Base-by-base conservation (phyloP, 305 asterid species). In the Fraxinus dipetala region DNA sequence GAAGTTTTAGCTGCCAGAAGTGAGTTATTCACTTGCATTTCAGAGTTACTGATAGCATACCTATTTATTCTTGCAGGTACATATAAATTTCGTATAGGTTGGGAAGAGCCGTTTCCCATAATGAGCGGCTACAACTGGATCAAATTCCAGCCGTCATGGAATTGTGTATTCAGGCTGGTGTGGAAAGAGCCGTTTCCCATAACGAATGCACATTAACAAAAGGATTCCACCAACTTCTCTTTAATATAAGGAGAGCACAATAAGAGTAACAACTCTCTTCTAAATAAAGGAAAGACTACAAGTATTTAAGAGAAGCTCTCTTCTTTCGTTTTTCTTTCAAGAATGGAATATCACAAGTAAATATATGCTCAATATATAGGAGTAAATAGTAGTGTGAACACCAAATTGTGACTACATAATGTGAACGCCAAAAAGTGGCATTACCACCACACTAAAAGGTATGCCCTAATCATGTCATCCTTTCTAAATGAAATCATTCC, bases 81-180 rank as follows among this genome's bases (percentile, higher is more conserved):
- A 4, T 7, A 3, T 59, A 48, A 5, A 65, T 45, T 54, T 4
- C 5, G 54, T 45, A 93, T 76, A 85, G 93, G 72, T 51, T 91
- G 85, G 98, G 92, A 35, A 85, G 91, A 89, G 95, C 95, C 16
- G 92, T 93, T 63, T 87, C 94, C 9, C 98, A 93, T 79, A 81
- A 92, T 30, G 95, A 92, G 79, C 87, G 97, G 77, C 89, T 93
- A 36, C 85, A 88, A 79, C 95, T 91, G 73, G 98, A 91, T 79
- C 91, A 92, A 59, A 85, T 93, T 80, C 98, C 95, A 36, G 95
- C 96, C 75, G 80, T 91, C 54, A 82, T 93, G 73, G 96, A 93
- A 40, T 87, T 91, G 54, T 92, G 97, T 83, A 89, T 93, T 85
- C 98, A 92, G 85, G 98, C 94, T 34, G 97, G 98, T n/a, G 91